Evolutionary conservation across 1,139 yeast genomes (phyloP), one percentile per base, ranked within the genome.

Genomic region (Debaryomycetaceae sp.): DNA sequence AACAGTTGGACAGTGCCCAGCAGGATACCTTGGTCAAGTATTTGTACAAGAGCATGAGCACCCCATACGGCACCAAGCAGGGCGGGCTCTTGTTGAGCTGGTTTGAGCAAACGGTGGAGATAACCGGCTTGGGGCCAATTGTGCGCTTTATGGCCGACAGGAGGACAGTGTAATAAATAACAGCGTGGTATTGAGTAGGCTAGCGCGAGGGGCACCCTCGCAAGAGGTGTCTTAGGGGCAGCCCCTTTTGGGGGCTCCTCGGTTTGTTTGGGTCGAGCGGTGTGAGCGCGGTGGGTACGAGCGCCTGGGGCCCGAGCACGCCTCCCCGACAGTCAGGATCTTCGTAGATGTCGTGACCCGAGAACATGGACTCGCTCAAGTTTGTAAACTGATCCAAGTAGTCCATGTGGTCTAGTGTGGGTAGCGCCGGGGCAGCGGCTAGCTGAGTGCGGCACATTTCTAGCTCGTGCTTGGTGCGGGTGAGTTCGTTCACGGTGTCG

Each of bases 71-170:
- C 4, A 86, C 88, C 43, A 84, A 83, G 45, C 88, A 83, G 45
- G 95, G 96, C 14, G 95, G 95, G 28, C 68, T 81, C 34, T 58
- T 93, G 46, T 74, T 93, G 49, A 73, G 79, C 23, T 93, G 98
- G 98, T 86, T 83, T 52, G 97, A 91, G 47, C 88, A 86, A 58
- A 75, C 93, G 16, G 80, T 85, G 24, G 94, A 83, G 40, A 61
- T 75, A 26, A 76, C 89, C 10, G 97, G 97, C 12, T 78, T 83
- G 52, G 96, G 95, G 8, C 84, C 95, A 25, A 82, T 91, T 45
- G 83, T 84, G 30, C 78, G 96, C 46, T 86, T 76, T 56, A 69
- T 88, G 60, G 75, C 88, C 29, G 97, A 89, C 58, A 75, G 95
- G 62, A 74, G 93, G 53, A 77, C 86, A 11, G 84, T 86, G 26